A percentile compares a stretch with the other conserved stretches of the same genome.
Evolutionary conservation across 768 basidiomycete genomes (phyloP).

Genomic region (Suillus paluster): DNA sequence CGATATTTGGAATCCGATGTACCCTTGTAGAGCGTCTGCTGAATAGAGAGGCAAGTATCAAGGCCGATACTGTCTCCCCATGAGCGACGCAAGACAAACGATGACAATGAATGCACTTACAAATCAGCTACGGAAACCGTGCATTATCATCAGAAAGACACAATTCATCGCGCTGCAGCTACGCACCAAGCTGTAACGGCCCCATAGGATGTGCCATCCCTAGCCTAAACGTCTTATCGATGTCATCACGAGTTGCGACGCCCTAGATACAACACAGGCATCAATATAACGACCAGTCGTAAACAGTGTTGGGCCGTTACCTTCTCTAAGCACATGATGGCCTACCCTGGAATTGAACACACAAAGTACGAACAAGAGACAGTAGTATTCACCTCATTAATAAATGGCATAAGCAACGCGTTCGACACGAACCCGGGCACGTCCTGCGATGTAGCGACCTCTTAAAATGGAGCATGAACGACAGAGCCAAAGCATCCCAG

Average conservation of each 20-base stretch:
- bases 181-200: constrained; percentile 79
- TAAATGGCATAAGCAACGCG: constrained; percentile 94
- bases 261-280: constrained; percentile 53
- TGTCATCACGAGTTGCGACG: constrained; percentile 90
- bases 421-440: constrained; percentile 97
- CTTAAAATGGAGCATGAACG: constrained; percentile 42
- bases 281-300: not conserved
- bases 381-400: constrained; percentile 72
- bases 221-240: constrained; percentile 90
- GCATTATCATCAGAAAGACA: constrained; percentile 9
- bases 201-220: constrained; percentile 98
- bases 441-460: constrained; percentile 89
- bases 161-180: not conserved
- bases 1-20: constrained; percentile 96
- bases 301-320: constrained; percentile 37
- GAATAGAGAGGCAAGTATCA: constrained; percentile 94
- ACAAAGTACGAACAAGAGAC: constrained; percentile 14
- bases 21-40: constrained; percentile 85
- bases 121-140: constrained; percentile 29
- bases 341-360: constrained; percentile 45
- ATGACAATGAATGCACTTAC: constrained; percentile 22
- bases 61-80: constrained; percentile 82
- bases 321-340: constrained; percentile 92
- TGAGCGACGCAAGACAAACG: not conserved
- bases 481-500: not conserved